Conservation (phyloP, 768 basidiomycete genomes). For the Daedalea quercina region DNA sequence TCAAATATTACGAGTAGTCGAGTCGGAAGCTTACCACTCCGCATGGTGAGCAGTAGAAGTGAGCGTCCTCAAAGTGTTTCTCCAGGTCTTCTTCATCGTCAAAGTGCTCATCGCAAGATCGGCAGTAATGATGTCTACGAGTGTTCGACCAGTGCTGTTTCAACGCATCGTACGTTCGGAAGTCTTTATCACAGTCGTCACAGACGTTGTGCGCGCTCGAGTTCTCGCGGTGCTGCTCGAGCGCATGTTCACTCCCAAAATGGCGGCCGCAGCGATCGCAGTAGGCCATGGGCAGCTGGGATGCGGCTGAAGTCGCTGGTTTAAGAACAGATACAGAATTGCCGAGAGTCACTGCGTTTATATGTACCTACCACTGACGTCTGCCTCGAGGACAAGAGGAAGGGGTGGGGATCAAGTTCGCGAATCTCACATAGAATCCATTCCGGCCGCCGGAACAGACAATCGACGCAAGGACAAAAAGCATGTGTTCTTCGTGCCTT, state of each 20-base stretch:
- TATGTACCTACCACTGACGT: too few species aligned
- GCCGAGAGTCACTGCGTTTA: too few species aligned
- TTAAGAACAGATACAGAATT: too few species aligned
- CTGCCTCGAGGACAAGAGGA: too few species aligned
- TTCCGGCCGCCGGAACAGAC: too few species aligned
- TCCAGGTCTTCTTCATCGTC: slow-evolving; percentile 24
- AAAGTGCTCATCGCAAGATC: slow-evolving; percentile 43
- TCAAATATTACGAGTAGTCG: neutral
- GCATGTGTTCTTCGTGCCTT: too few species aligned
- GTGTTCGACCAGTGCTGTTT: slow-evolving; percentile 49
- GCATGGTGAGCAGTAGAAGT: slow-evolving; percentile 38
- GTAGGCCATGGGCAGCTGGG: too few species aligned
- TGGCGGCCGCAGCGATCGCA: slow-evolving; percentile 22
- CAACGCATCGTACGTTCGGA: slow-evolving; percentile 29
- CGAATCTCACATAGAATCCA: too few species aligned
- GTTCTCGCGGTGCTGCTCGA: slow-evolving; percentile 20
- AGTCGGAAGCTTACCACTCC: slow-evolving; percentile 11
- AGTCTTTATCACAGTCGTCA: slow-evolving; percentile 39
- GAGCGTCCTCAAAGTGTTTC: slow-evolving; percentile 30
- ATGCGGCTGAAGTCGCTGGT: too few species aligned
- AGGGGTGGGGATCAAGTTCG: too few species aligned
- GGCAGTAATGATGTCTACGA: slow-evolving; percentile 44
- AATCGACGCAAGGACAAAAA: too few species aligned
- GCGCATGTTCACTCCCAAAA: slow-evolving; percentile 15
- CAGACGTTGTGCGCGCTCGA: slow-evolving; percentile 38